Percentiles rank a stretch among this genome's conserved stretches.
Evolutionary conservation across 2,329 filamentous ascomycete genomes (phyloP).

Genomic region (Sarocladiaceae sp.): DNA sequence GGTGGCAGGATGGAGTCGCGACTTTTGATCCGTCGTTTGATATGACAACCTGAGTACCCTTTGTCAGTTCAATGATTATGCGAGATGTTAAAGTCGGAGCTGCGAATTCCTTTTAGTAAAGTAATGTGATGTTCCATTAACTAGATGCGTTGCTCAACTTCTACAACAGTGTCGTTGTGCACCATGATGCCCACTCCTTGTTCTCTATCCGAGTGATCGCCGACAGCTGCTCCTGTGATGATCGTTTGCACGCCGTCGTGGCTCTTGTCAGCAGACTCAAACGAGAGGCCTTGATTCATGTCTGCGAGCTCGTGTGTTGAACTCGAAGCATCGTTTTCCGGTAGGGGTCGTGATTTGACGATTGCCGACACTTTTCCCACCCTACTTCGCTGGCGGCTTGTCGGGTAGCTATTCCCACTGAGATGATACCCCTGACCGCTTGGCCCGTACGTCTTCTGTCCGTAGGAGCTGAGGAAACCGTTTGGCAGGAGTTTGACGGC

Average conservation of each 20-base stretch:
- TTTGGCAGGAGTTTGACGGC: constrained; percentile 1
- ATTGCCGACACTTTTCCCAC: constrained; percentile 1
- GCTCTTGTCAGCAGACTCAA: constrained; percentile 1
- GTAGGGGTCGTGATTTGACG: neutral
- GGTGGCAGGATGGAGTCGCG: no score
- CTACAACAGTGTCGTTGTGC: constrained; percentile 4
- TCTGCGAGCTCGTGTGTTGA: constrained; percentile 6
- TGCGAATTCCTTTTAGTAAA: no score
- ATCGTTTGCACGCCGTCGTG: neutral
- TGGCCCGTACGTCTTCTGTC: constrained; percentile 2
- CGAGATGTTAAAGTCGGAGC: no score
- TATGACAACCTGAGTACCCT: no score
- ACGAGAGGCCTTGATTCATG: neutral
- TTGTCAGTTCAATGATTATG: no score
- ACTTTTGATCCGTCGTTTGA: no score
- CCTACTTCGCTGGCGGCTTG: neutral
- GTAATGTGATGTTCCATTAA: no score
- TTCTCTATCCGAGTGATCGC: neutral
- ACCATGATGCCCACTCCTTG: constrained; percentile 1
- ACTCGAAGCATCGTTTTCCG: constrained; percentile 2
- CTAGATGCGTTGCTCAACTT: constrained; percentile 8
- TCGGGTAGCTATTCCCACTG: constrained; percentile 7
- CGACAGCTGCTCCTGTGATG: neutral
- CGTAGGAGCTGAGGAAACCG: constrained; percentile 2
- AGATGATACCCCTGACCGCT: constrained; percentile 5